These are phyloP conservation scores for Pseudodiploospora longispora DNA, from an alignment of 2,329 filamentous ascomycete species.

Conservation along the genomic window DNA sequence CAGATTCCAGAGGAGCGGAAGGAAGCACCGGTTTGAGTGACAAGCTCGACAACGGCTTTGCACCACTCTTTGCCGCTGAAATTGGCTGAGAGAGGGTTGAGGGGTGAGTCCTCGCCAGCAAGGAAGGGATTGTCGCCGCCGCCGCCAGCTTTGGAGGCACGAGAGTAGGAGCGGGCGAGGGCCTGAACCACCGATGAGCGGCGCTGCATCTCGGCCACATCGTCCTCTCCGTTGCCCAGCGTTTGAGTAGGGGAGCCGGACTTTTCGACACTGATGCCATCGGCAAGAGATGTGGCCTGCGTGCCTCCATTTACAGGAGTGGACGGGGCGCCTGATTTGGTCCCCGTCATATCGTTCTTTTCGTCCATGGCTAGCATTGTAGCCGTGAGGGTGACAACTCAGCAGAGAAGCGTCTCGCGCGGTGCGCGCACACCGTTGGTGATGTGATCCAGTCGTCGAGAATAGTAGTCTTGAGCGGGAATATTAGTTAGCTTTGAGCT, in stretches of 20 bases:
- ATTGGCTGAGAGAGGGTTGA: constrained; percentile 44
- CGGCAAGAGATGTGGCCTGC: constrained; percentile 28
- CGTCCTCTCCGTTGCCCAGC: constrained; percentile 19
- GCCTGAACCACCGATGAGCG: constrained; percentile 45
- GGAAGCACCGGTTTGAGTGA: constrained; percentile 41
- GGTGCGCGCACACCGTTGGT: no score
- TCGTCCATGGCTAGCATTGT: no score
- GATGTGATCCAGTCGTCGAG: no score
- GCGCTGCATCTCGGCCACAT: constrained; percentile 36
- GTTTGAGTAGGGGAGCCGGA: constrained; percentile 19
- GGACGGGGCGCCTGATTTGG: constrained; percentile 31
- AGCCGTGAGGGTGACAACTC: no score
- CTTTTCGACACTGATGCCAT: constrained; percentile 24
- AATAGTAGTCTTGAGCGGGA: no score
- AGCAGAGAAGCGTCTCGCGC: no score
- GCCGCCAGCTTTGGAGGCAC: constrained; percentile 31
- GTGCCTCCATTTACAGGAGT: constrained; percentile 19
- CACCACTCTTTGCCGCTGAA: constrained; percentile 53
- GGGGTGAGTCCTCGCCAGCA: constrained; percentile 37
- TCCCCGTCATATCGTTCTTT: constrained; percentile 38
- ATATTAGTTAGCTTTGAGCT: no score
- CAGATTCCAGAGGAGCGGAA: constrained; percentile 56
- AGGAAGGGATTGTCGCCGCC: constrained; percentile 41
- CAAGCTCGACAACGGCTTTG: constrained; percentile 47
- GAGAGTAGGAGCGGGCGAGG: constrained; percentile 48